These are phyloP conservation scores for Suillus bovinus DNA, from an alignment of 768 basidiomycete species.

Conservation along the genomic window DNA sequence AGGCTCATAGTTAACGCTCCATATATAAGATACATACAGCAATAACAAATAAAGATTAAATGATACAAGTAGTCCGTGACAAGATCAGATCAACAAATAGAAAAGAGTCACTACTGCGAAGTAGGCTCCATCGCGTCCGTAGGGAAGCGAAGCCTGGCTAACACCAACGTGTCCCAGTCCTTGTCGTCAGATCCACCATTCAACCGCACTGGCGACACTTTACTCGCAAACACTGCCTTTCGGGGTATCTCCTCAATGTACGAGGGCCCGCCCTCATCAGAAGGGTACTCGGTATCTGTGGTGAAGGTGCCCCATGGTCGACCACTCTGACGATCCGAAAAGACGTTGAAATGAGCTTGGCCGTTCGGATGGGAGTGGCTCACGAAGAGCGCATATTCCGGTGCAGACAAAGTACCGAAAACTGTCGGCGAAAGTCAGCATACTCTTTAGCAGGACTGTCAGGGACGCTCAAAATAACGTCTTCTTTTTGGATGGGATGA, in stretches of 20 bases:
- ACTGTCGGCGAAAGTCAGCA: conserved; percentile 34
- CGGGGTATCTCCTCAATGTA: conserved; percentile 43
- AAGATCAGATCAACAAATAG: neutral
- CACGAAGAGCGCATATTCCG: conserved; percentile 75
- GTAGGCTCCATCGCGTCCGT: conserved; percentile 61
- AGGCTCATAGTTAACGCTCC: neutral
- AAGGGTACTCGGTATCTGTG: conserved; percentile 48
- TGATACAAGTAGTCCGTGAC: neutral
- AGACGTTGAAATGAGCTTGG: conserved; percentile 72
- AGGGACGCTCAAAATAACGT: conserved; percentile 44
- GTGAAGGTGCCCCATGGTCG: conserved; percentile 78
- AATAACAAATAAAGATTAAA: neutral
- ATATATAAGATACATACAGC: neutral
- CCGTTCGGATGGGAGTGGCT: conserved; percentile 69
- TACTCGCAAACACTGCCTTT: conserved; percentile 44
- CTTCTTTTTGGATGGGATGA: conserved; percentile 57
- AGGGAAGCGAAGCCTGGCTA: conserved; percentile 67
- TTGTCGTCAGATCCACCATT: neutral
- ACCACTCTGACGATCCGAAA: conserved; percentile 46
- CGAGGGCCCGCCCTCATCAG: conserved; percentile 44
- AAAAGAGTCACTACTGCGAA: conserved; percentile 16
- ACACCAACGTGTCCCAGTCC: conserved; percentile 58
- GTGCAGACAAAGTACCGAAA: conserved; percentile 69
- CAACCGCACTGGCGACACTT: conserved; percentile 48
- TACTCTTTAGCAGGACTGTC: neutral